Base-by-base conservation (phyloP, 371 early-diverging fungal genomes). In the Zychaea mexicana region DNA sequence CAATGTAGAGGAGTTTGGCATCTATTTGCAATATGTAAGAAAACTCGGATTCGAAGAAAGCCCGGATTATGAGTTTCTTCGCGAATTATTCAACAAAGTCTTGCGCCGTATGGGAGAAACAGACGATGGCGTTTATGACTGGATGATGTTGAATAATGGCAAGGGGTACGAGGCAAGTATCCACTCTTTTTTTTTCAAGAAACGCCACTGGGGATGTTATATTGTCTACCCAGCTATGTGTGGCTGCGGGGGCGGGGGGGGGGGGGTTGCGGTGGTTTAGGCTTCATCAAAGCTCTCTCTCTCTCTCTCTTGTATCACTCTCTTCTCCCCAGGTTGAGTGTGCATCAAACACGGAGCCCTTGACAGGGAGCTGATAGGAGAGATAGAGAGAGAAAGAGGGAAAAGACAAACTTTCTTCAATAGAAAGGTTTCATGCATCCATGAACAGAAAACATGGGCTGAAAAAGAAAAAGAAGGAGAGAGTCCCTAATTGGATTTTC, bases 1-100 rank as follows among this genome's bases (percentile, higher is more conserved):
- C n/a, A 42, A 12, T 49, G 19, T 32, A 82, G 93, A 92, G 69
- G 97, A 96, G 78, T 96, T 98, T 83, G 90, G 88, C 21, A 88
- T 86, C 28, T 98, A 98, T 65, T 84, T 99, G 60, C 86, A 88
- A 60, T 98, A 98, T 72, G 95, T 92, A 28, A 86, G 98, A 64
- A 90, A 90, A 66, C 82, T 98, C 42, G 90, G 92, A 26, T 99
- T 98, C 74, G 98, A 98, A 72, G 97, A 97, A 73, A 88, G 88
- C 39, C 99, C 99, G 5, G 96, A 98, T 74, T 99, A 99, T 73
- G 93, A 94, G 64, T 87, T 85, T 57, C 69, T 98, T 71, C 85
- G 89, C 64, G 88, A 89, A 13, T 74, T 99, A 26, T 94, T 99
- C 72, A 90, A 92, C 77, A 89, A 89, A 62, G 95, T 91, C 2